Conservation (phyloP, 2,329 filamentous ascomycete genomes). For the Hirsutella rhossiliensis region DNA sequence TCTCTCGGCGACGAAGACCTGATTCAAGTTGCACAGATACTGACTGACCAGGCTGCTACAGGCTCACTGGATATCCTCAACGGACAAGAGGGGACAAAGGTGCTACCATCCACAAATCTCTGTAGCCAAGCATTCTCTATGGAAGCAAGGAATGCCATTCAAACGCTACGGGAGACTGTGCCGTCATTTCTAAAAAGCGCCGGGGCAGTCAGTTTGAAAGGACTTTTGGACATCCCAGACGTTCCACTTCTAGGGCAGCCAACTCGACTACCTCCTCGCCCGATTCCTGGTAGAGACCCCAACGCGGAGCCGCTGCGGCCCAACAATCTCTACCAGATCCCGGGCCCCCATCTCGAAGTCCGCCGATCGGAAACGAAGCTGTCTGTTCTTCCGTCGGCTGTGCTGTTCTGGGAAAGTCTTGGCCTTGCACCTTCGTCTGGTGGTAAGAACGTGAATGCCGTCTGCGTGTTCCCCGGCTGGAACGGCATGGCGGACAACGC, state of each 20-base stretch:
- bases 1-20: constrained; percentile 44
- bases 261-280: constrained; percentile 37
- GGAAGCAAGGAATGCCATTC: constrained; percentile 34
- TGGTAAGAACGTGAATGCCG: constrained; percentile 55
- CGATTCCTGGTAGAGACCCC: constrained; percentile 26
- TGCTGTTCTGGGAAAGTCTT: constrained; percentile 73
- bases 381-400: constrained; percentile 61
- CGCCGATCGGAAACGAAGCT: constrained; percentile 57
- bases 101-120: constrained; percentile 15
- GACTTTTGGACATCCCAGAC: constrained; percentile 45
- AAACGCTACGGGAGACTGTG: constrained; percentile 31
- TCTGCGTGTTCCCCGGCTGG: constrained; percentile 59
- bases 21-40: constrained; percentile 55
- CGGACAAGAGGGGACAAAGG: constrained; percentile 8
- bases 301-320: constrained; percentile 34
- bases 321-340: constrained; percentile 48
- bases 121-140: constrained; percentile 28
- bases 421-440: constrained; percentile 62
- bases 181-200: constrained; percentile 29
- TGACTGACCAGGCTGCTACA: constrained; percentile 57
- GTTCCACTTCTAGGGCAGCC: constrained; percentile 40
- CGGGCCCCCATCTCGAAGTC: constrained; percentile 59
- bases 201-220: constrained; percentile 27
- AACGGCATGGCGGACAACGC: constrained; percentile 50
- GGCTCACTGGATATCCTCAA: constrained; percentile 28